phyloP scores from a whole-genome alignment of 495 filamentous ascomycete species.

The Hypoxylon perforatum region DNA sequence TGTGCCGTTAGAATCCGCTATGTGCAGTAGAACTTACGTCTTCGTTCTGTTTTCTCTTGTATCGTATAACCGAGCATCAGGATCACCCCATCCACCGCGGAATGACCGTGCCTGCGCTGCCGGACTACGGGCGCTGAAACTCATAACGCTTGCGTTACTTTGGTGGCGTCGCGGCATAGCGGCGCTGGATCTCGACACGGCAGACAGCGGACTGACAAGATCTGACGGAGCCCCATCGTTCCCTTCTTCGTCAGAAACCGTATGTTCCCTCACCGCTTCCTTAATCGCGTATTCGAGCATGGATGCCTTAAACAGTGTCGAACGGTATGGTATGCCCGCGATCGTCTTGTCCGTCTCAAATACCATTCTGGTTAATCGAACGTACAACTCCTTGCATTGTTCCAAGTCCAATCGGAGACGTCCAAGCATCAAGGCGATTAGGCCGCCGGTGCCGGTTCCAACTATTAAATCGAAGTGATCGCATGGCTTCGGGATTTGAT shows the following conservation, averaged over 20 bases:
- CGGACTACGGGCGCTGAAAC: constrained; percentile 65
- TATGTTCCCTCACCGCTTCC: constrained; percentile 88
- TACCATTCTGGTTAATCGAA: constrained; percentile 90
- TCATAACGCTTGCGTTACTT: constrained; percentile 72
- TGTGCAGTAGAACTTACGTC: constrained; percentile 73
- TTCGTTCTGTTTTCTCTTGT: constrained; percentile 87
- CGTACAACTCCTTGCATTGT: constrained; percentile 95
- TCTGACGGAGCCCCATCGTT: constrained; percentile 65
- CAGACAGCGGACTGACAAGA: constrained; percentile 46
- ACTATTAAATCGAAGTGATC: constrained; percentile 98
- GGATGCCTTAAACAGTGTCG: constrained; percentile 94
- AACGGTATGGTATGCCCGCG: constrained; percentile 90
- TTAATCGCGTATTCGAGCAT: constrained; percentile 94
- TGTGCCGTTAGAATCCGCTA: not conserved
- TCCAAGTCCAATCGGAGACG: constrained; percentile 91
- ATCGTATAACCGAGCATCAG: constrained; percentile 81
- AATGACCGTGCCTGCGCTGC: constrained; percentile 50
- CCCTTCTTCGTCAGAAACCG: constrained; percentile 81
- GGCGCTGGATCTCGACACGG: constrained; percentile 53
- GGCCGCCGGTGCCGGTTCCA: constrained; percentile 92
- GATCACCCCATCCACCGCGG: constrained; percentile 67
- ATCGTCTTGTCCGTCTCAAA: constrained; percentile 99
- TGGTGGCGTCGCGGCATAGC: constrained; percentile 56
- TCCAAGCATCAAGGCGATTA: constrained; percentile 97
- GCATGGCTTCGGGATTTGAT: constrained; percentile 95